These are phyloP conservation scores for Linanthus parryae DNA, from an alignment of 148 eudicot genomes.

Conservation along the genomic window DNA sequence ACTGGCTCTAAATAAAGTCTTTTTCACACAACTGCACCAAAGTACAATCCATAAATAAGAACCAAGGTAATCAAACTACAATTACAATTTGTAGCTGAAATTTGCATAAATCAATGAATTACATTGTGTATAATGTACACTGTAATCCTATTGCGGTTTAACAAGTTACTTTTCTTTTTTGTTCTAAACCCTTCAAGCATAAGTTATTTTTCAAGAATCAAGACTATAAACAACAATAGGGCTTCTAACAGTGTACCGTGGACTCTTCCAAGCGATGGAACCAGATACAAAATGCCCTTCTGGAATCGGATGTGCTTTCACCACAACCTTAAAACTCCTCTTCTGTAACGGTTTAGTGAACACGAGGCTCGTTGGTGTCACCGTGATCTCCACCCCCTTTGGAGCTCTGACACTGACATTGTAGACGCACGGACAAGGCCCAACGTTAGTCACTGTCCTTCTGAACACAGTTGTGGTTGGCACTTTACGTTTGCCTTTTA, in stretches of 20 bases:
- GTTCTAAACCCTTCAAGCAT: no score
- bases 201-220: no score
- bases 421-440: slow-evolving; percentile 40
- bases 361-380: slow-evolving; percentile 45
- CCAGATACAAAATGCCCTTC: slow-evolving; percentile 31
- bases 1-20: no score
- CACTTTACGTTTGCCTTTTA: slow-evolving; percentile 26
- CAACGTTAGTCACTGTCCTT: slow-evolving; percentile 76
- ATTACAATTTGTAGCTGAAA: no score
- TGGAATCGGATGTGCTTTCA: slow-evolving; percentile 36
- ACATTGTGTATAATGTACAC: no score
- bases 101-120: no score
- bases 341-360: slow-evolving; percentile 28
- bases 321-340: slow-evolving; percentile 61
- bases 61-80: no score
- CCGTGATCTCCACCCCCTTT: slow-evolving; percentile 53
- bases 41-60: no score
- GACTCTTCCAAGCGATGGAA: slow-evolving; percentile 63
- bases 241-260: slow-evolving; percentile 52
- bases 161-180: not conserved
- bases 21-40: no score
- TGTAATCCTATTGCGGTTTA: not conserved
- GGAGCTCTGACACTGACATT: slow-evolving; percentile 59
- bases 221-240: slow-evolving; percentile 52
- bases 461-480: slow-evolving; percentile 36